Conservation (phyloP, 192 early-diverging fungal genomes). For the Dissophora ornata region DNA sequence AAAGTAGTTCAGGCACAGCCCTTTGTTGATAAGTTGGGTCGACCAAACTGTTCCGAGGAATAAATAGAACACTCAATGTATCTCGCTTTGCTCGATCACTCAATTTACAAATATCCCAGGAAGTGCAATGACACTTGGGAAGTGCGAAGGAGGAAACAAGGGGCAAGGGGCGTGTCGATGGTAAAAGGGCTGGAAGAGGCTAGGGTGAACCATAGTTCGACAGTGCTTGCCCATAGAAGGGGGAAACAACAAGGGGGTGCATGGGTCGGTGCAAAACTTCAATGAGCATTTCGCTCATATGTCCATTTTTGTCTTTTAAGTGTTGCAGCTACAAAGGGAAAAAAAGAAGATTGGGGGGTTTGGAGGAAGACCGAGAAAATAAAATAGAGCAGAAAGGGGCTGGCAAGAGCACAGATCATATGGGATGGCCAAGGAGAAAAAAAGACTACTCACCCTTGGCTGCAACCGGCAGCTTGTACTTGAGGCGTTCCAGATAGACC, state of each 20-base stretch:
- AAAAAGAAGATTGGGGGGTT: constrained; percentile 10
- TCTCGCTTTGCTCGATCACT: background rate
- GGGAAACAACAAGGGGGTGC: constrained; percentile 4
- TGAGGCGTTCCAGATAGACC: constrained; percentile 76
- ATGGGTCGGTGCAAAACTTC: constrained; percentile 16
- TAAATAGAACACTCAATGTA: background rate
- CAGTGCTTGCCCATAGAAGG: background rate
- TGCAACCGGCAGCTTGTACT: constrained; percentile 70
- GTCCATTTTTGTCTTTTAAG: constrained; percentile 13
- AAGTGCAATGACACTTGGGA: constrained; percentile 5
- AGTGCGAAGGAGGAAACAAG: constrained; percentile 7
- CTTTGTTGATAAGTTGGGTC: background rate
- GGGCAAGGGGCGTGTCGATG: background rate
- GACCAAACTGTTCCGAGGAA: background rate
- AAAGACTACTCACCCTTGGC: constrained; percentile 69
- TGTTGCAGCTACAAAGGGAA: background rate
- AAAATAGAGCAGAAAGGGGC: background rate
- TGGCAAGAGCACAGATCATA: constrained; percentile 10
- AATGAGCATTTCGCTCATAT: too few species aligned
- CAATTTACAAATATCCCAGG: constrained; percentile 8
- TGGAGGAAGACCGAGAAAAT: background rate
- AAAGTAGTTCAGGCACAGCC: constrained; percentile 5
- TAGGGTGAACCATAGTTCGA: background rate
- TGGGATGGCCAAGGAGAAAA: background rate
- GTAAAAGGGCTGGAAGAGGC: background rate